These are phyloP conservation scores for Aspergillus quadrilineatus DNA, from an alignment of 2,329 filamentous ascomycete species.

Conservation along the genomic window DNA sequence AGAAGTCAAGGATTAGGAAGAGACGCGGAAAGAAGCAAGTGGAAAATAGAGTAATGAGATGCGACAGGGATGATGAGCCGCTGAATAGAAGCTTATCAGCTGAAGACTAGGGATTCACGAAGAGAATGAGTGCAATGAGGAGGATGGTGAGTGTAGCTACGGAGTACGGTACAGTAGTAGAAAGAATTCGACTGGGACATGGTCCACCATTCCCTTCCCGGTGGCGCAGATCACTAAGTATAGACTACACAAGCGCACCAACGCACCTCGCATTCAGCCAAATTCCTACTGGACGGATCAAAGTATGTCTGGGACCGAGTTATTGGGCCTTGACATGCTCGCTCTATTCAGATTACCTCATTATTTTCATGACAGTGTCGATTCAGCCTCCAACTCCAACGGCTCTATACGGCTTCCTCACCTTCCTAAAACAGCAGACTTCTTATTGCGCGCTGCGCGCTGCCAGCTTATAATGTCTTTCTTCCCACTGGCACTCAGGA, in stretches of 20 bases:
- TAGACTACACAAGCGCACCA: background rate
- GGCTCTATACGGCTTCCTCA: no score
- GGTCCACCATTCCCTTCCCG: background rate
- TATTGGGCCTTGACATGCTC: no score
- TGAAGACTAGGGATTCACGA: background rate
- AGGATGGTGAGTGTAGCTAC: background rate
- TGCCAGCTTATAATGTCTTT: no score
- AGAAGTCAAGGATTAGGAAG: background rate
- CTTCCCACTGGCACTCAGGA: no score
- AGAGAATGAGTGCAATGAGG: background rate
- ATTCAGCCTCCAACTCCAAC: no score
- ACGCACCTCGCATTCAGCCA: no score
- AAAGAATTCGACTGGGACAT: constrained; percentile 12
- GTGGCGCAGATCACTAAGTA: constrained; percentile 9
- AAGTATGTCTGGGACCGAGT: no score
- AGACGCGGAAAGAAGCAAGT: background rate
- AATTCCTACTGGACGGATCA: no score
- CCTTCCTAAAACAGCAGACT: no score
- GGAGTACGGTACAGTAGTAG: constrained; percentile 4
- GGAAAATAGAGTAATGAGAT: background rate
- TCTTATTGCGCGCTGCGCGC: no score
- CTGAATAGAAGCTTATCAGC: background rate
- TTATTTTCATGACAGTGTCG: no score
- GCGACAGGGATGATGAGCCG: background rate
- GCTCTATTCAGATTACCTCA: no score